Conservation (phyloP, 768 basidiomycete genomes). For the Podaxis sp. region DNA sequence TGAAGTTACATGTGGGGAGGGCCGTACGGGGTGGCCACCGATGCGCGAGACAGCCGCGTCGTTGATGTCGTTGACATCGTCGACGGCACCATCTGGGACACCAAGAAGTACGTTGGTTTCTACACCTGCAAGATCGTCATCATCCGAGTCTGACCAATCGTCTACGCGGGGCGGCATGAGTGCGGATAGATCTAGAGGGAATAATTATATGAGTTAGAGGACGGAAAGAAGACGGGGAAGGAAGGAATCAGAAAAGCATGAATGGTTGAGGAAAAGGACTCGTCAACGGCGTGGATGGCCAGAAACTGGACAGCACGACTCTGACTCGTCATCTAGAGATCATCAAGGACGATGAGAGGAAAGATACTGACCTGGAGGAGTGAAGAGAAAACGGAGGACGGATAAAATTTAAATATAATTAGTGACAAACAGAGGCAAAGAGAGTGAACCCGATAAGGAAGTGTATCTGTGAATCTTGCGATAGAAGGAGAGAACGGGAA, state of each 20-base stretch:
- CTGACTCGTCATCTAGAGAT: slow-evolving; percentile 79
- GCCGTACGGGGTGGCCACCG: slow-evolving; percentile 87
- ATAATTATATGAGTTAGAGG: slow-evolving; percentile 21
- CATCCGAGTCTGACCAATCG: slow-evolving; percentile 83
- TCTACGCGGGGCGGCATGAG: slow-evolving; percentile 49
- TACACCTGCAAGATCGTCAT: slow-evolving; percentile 49
- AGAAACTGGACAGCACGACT: slow-evolving; percentile 60
- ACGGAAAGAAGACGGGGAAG: slow-evolving; percentile 19
- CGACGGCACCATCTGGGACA: slow-evolving; percentile 73
- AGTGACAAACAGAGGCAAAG: slow-evolving; percentile 27
- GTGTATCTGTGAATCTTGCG: slow-evolving; percentile 11
- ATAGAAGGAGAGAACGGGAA: slow-evolving; percentile 15
- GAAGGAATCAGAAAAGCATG: slow-evolving; percentile 79
- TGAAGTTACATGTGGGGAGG: slow-evolving; percentile 47
- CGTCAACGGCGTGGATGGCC: slow-evolving; percentile 56
- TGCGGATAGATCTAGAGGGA: slow-evolving; percentile 14
- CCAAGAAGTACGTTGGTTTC: slow-evolving; percentile 80
- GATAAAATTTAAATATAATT: slow-evolving; percentile 16
- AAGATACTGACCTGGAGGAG: slow-evolving; percentile 14
- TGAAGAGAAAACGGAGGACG: slow-evolving; percentile 9
- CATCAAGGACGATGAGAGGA: slow-evolving; percentile 30
- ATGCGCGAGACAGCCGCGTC: slow-evolving; percentile 89
- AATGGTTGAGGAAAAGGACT: slow-evolving; percentile 74
- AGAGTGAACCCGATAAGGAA: slow-evolving; percentile 12
- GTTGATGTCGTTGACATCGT: slow-evolving; percentile 51